Percentiles rank a stretch among this genome's conserved stretches.
phyloP scores from a whole-genome alignment of 345 rosid genomes.

The Sonneratia caseolaris region DNA sequence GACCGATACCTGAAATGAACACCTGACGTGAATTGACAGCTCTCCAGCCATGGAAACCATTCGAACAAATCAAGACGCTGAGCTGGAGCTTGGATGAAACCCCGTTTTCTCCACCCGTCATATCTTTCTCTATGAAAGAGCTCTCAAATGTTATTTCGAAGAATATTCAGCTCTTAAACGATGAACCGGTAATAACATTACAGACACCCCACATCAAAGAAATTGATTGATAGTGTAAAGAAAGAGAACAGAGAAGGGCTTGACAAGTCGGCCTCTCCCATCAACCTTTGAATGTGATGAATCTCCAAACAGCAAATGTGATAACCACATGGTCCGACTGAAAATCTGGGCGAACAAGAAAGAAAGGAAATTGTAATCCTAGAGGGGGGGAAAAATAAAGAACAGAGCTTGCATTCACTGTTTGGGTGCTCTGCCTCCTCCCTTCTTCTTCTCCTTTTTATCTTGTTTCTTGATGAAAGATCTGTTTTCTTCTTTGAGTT shows the following conservation, averaged over 20 bases:
- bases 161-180: not conserved
- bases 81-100: no score
- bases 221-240: not conserved
- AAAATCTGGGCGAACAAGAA: not conserved
- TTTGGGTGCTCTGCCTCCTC: constrained; percentile 2
- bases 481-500: not conserved
- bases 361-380: not conserved
- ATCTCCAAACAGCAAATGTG: not conserved
- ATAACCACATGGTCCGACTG: not conserved
- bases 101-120: no score
- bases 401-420: not conserved
- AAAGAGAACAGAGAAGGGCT: not conserved
- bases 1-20: not conserved
- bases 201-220: not conserved
- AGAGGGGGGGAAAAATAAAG: not conserved
- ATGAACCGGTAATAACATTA: not conserved
- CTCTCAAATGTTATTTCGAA: not conserved
- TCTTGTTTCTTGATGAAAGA: not conserved
- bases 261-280: constrained; percentile 3
- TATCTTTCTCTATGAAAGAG: no score
- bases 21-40: not conserved
- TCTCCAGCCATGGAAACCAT: no score
- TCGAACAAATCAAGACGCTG: no score
- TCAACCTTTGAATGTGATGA: constrained; percentile 2
- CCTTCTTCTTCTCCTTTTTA: constrained; percentile 10